Evolutionary conservation across 495 filamentous ascomycete genomes (phyloP).

Genomic region (Schizothecium vesticola): DNA sequence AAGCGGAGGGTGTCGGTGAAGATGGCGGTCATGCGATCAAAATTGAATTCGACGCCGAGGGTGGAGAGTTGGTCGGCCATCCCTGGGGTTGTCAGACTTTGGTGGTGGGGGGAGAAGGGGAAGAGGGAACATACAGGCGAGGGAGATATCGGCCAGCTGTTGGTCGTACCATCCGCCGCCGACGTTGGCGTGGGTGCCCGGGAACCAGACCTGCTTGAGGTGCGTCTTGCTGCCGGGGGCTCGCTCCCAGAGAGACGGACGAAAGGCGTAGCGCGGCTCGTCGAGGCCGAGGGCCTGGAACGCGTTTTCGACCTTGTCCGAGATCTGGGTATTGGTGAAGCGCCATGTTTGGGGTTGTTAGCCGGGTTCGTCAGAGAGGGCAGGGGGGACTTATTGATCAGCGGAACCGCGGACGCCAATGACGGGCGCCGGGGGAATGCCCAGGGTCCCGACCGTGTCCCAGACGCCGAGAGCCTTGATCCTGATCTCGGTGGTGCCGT

Average conservation of each 20-base stretch:
- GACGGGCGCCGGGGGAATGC: conserved; percentile 30
- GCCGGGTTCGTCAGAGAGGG: neutral
- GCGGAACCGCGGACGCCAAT: conserved; percentile 31
- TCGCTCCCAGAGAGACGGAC: conserved; percentile 56
- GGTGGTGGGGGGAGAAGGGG: neutral
- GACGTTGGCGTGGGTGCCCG: conserved; percentile 59
- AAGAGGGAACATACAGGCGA: conserved; percentile 23
- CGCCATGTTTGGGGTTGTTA: conserved; percentile 23
- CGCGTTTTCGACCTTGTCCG: conserved; percentile 55
- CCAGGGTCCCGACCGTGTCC: conserved; percentile 37
- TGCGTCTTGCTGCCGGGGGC: conserved; percentile 25
- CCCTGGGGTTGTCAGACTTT: conserved; percentile 16
- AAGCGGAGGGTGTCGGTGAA: conserved; percentile 26
- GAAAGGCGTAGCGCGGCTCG: conserved; percentile 58
- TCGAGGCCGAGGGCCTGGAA: conserved; percentile 70
- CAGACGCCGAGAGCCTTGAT: conserved; percentile 37
- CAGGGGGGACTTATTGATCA: conserved; percentile 24
- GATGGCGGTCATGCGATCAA: conserved; percentile 17
- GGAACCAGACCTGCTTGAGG: conserved; percentile 68
- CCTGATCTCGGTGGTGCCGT: conserved; percentile 26
- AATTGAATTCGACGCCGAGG: conserved; percentile 32
- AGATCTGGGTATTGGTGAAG: conserved; percentile 56
- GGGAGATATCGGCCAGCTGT: conserved; percentile 28
- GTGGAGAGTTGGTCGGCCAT: conserved; percentile 35
- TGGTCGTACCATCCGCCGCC: conserved; percentile 46